A percentile compares a stretch with the other conserved stretches of the same genome.
These are phyloP conservation scores for Nelumbo lutea DNA, from an alignment of 164 flowering plant species.

Conservation along the genomic window DNA sequence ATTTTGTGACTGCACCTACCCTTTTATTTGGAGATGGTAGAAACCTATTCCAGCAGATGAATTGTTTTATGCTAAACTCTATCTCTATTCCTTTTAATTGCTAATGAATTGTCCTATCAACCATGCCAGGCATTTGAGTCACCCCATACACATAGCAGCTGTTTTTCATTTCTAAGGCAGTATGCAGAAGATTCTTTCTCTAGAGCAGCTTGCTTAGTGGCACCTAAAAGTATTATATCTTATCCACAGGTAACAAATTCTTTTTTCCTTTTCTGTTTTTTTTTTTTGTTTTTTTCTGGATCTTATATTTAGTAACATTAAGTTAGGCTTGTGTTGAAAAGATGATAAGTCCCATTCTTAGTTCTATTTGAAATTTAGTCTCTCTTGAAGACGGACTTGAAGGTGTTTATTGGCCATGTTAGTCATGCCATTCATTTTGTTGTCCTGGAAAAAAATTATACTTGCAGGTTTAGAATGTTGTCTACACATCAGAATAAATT, in stretches of 20 bases:
- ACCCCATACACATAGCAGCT: slow-evolving; percentile 81
- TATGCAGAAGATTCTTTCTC: slow-evolving; percentile 88
- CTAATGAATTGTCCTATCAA: slow-evolving; percentile 6
- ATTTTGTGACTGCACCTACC: background rate
- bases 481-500: no score
- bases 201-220: slow-evolving; percentile 78
- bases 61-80: background rate
- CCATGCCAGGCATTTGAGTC: slow-evolving; percentile 88
- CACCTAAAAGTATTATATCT: slow-evolving; percentile 68
- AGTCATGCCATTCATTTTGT: no score
- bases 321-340: background rate
- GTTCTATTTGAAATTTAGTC: no score
- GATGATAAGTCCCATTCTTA: no score
- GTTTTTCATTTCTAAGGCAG: slow-evolving; percentile 81
- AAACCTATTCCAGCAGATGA: background rate
- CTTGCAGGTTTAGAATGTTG: no score
- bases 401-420: no score
- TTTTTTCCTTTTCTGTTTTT: background rate
- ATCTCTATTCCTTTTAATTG: slow-evolving; percentile 1
- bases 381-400: no score
- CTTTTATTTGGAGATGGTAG: background rate
- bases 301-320: background rate
- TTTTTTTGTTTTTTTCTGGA: background rate
- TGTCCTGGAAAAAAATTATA: no score
- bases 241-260: slow-evolving; percentile 78